phyloP scores from a whole-genome alignment of 2,329 filamentous ascomycete genomes.

The Penicillium digitatum region DNA sequence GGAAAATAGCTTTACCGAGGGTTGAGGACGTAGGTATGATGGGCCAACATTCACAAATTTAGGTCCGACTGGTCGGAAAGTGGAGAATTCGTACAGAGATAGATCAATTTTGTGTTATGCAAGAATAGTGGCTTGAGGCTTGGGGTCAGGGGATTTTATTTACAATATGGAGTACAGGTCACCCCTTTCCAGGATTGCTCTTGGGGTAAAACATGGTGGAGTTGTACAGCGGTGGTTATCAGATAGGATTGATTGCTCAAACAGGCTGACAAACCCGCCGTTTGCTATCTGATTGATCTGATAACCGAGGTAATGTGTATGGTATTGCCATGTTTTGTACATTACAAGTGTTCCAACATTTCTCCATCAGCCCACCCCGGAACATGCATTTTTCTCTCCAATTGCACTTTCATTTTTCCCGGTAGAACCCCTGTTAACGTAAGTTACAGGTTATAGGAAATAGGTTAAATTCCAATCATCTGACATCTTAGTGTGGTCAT shows the following conservation, averaged over 20 bases:
- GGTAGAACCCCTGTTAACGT: neutral
- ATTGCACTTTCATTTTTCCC: neutral
- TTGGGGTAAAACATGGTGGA: neutral
- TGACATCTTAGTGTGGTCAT: neutral
- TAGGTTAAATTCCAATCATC: neutral
- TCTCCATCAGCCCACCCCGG: neutral
- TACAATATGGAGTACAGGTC: neutral
- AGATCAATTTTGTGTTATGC: neutral
- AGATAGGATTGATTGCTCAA: slow-evolving; percentile 4
- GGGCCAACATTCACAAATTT: neutral
- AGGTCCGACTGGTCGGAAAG: slow-evolving; percentile 9
- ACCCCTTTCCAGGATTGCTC: neutral
- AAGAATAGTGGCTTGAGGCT: neutral
- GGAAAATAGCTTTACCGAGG: neutral
- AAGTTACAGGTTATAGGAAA: neutral
- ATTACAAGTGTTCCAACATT: neutral
- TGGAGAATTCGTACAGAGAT: slow-evolving; percentile 1
- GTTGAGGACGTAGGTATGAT: neutral
- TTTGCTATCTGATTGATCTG: slow-evolving; percentile 12
- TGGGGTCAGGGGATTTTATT: neutral
- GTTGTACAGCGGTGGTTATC: neutral
- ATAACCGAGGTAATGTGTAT: slow-evolving; percentile 9
- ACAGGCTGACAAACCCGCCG: neutral
- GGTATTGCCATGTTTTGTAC: neutral
- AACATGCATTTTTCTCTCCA: neutral